phyloP scores from a whole-genome alignment of 768 basidiomycete genomes.

The Myochromella boudieri region DNA sequence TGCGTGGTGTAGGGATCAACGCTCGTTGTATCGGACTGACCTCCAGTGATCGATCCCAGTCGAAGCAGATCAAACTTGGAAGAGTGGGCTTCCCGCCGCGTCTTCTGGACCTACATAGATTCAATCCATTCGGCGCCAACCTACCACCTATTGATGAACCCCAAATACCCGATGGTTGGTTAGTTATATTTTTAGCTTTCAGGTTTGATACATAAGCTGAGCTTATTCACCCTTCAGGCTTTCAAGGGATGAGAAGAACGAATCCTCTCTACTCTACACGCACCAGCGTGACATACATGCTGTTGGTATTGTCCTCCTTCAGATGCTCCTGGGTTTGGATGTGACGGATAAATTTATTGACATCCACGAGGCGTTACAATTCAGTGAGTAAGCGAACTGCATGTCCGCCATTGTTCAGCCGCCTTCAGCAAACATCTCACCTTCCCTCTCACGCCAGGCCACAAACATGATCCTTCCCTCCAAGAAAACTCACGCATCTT shows the following conservation, averaged over 20 bases:
- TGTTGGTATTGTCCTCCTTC: slow-evolving; percentile 74
- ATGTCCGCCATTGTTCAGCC: no score
- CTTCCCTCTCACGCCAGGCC: slow-evolving; percentile 48
- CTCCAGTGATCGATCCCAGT: slow-evolving; percentile 46
- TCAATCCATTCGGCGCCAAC: slow-evolving; percentile 68
- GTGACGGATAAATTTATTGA: slow-evolving; percentile 56
- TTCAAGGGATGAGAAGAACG: slow-evolving; percentile 76
- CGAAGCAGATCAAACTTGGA: slow-evolving; percentile 72
- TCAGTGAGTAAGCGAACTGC: slow-evolving; percentile 38
- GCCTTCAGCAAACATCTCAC: slow-evolving; percentile 51
- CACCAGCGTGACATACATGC: slow-evolving; percentile 80
- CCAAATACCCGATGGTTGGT: slow-evolving; percentile 49
- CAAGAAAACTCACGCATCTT: slow-evolving; percentile 58
- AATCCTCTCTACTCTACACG: slow-evolving; percentile 72
- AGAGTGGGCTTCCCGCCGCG: slow-evolving; percentile 71
- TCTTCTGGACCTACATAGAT: slow-evolving; percentile 78
- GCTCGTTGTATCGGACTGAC: slow-evolving; percentile 62
- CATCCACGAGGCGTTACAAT: slow-evolving; percentile 55
- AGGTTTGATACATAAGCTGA: no score
- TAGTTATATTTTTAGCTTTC: slow-evolving; percentile 7
- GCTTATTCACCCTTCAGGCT: slow-evolving; percentile 60
- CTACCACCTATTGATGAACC: slow-evolving; percentile 30
- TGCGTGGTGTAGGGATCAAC: slow-evolving; percentile 49
- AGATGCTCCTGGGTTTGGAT: slow-evolving; percentile 83
- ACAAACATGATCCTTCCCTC: slow-evolving; percentile 59